A percentile compares a stretch with the other conserved stretches of the same genome.
Evolutionary conservation across 1,284 basidiomycete genomes (phyloP).

Genomic region (Leccinum pachyderme): DNA sequence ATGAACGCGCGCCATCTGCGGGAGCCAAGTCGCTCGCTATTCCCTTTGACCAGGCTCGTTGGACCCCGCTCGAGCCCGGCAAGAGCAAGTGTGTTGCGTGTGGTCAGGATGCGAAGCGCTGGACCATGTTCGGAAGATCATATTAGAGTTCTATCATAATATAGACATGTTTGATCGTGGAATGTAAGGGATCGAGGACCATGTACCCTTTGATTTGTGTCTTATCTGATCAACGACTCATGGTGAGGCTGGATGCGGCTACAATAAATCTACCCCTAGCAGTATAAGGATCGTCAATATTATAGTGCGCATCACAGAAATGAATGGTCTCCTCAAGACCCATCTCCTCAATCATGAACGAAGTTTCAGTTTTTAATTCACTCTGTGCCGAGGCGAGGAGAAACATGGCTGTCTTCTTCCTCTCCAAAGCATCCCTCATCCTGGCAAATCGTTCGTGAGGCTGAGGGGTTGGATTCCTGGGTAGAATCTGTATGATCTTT

Average conservation of each 20-base stretch:
- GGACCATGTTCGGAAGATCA: conserved; percentile 89
- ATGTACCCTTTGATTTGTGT: background rate
- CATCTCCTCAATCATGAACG: too few species aligned
- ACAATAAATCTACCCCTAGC: too few species aligned
- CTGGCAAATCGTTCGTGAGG: background rate
- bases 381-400: background rate
- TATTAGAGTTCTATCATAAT: conserved; percentile 41
- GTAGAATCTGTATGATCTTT: background rate
- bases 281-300: too few species aligned
- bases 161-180: background rate
- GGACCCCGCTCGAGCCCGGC: conserved; percentile 72
- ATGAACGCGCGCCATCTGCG: conserved; percentile 95
- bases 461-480: background rate
- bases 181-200: background rate
- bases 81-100: conserved; percentile 87
- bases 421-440: background rate
- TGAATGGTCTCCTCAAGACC: too few species aligned
- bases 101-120: conserved; percentile 82
- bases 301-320: too few species aligned
- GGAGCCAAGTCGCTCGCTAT: conserved; percentile 98
- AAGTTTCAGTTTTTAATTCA: background rate
- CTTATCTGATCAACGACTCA: too few species aligned
- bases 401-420: background rate
- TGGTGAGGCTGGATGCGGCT: too few species aligned
- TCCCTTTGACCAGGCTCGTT: conserved; percentile 90